Evolutionary conservation across 192 early-diverging fungal genomes (phyloP).

Genomic region (Lunasporangiospora selenospora): DNA sequence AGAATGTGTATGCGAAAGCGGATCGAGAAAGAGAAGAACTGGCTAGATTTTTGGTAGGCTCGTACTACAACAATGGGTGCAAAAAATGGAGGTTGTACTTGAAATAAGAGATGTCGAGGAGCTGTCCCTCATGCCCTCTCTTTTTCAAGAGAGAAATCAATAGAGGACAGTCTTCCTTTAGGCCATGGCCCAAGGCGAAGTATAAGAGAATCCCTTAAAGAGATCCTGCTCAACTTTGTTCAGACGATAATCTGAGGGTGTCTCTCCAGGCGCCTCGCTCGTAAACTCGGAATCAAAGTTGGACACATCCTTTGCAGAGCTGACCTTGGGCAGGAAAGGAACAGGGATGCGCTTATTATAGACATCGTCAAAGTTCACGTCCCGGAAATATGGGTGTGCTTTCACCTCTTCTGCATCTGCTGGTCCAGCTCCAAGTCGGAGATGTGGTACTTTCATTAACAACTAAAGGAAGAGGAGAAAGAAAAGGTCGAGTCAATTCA

Average conservation of each 20-base stretch:
- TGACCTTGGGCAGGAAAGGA: constrained; percentile 74
- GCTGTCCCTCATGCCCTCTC: too few relatives aligned
- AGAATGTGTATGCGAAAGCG: too few relatives aligned
- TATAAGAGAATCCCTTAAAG: constrained; percentile 90
- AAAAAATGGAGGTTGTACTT: too few relatives aligned
- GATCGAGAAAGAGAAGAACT: too few relatives aligned
- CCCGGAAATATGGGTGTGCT: constrained; percentile 74
- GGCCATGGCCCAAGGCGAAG: constrained; percentile 87
- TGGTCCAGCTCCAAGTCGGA: constrained; percentile 67
- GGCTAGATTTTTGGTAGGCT: too few relatives aligned
- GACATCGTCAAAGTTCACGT: constrained; percentile 81
- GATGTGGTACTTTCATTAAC: constrained; percentile 52
- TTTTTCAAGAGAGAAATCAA: too few relatives aligned
- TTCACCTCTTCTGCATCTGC: constrained; percentile 76
- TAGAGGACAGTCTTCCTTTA: too few relatives aligned
- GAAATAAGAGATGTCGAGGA: too few relatives aligned
- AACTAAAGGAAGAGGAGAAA: constrained; percentile 32
- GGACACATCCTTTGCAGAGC: constrained; percentile 80
- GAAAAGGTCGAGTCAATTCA: not conserved
- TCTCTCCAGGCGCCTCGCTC: constrained; percentile 83
- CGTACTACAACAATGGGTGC: too few relatives aligned
- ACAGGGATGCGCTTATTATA: constrained; percentile 67
- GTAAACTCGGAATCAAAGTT: constrained; percentile 99
- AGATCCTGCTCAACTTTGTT: constrained; percentile 87
- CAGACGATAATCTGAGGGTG: constrained; percentile 86